A percentile compares a stretch with the other conserved stretches of the same genome.
phyloP scores from a whole-genome alignment of 2,329 filamentous ascomycete genomes.

The Fusarium veterinarium region DNA sequence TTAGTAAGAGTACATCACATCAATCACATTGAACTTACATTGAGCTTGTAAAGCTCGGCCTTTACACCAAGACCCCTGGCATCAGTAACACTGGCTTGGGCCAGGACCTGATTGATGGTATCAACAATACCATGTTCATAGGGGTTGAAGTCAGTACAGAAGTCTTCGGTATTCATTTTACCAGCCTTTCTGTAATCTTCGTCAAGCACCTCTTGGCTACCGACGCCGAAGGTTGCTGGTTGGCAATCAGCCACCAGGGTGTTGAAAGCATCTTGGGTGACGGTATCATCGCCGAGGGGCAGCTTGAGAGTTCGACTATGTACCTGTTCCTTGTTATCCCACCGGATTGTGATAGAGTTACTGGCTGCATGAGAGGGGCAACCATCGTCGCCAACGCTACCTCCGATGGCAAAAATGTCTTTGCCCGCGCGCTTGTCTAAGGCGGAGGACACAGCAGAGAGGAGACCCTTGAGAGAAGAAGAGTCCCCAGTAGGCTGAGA shows the following conservation, averaged over 20 bases:
- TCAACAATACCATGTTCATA: constrained; percentile 65
- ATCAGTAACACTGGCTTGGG: constrained; percentile 43
- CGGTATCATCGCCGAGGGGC: not conserved
- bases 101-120: constrained; percentile 58
- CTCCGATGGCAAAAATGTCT: constrained; percentile 22
- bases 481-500: accelerated
- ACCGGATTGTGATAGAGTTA: not conserved
- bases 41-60: constrained; percentile 69
- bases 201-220: constrained; percentile 60
- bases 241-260: not conserved
- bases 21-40: constrained; percentile 49
- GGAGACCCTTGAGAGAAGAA: not conserved
- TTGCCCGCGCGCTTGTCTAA: not conserved
- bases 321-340: not conserved
- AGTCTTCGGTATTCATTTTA: constrained; percentile 60
- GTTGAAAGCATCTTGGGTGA: not conserved
- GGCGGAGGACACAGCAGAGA: not conserved
- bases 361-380: accelerated
- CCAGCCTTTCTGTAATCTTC: constrained; percentile 63
- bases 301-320: not conserved
- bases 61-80: constrained; percentile 50
- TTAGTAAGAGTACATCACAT: accelerated
- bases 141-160: constrained; percentile 63
- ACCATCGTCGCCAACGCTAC: not conserved
- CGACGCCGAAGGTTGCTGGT: constrained; percentile 62